Evolutionary conservation across 805 yeast species (phyloP).

Genomic region (Yarrowia divulgata): DNA sequence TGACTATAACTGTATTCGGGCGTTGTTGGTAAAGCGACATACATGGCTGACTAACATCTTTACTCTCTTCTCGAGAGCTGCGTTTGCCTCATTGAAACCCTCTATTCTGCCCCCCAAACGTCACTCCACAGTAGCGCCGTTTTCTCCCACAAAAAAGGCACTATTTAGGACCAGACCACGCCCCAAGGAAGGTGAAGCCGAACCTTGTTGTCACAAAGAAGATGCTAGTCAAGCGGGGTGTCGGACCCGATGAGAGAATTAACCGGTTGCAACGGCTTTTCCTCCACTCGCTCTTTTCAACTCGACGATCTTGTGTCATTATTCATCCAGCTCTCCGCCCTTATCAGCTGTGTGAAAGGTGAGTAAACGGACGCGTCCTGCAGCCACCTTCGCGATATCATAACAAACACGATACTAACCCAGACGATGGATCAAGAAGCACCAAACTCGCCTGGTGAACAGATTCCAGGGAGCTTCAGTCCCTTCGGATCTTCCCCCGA

Average conservation of each 20-base stretch:
- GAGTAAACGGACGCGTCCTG: not conserved
- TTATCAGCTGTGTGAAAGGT: not conserved
- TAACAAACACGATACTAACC: not conserved
- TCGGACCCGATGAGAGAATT: constrained; percentile 12
- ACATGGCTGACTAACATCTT: not conserved
- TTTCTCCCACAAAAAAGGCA: not conserved
- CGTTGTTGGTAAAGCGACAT: not conserved
- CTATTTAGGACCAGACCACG: constrained; percentile 9
- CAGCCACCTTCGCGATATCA: too few relatives aligned
- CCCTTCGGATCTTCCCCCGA: not conserved
- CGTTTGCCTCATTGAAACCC: not conserved
- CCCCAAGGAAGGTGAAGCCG: not conserved
- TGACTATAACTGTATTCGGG: constrained; percentile 24
- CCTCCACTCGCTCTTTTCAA: not conserved
- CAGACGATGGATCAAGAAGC: not conserved
- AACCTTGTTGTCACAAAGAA: constrained; percentile 13
- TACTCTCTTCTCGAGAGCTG: not conserved
- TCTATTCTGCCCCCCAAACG: not conserved
- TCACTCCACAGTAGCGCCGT: not conserved
- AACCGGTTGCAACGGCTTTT: not conserved
- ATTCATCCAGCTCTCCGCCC: too few relatives aligned
- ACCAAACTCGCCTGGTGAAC: not conserved
- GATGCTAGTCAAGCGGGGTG: constrained; percentile 15
- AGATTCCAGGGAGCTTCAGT: not conserved
- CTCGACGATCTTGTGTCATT: not conserved